Evolutionary conservation across 257 asterid species (phyloP), one percentile per base, ranked within the genome.

Genomic region (Fraxinus pennsylvanica): DNA sequence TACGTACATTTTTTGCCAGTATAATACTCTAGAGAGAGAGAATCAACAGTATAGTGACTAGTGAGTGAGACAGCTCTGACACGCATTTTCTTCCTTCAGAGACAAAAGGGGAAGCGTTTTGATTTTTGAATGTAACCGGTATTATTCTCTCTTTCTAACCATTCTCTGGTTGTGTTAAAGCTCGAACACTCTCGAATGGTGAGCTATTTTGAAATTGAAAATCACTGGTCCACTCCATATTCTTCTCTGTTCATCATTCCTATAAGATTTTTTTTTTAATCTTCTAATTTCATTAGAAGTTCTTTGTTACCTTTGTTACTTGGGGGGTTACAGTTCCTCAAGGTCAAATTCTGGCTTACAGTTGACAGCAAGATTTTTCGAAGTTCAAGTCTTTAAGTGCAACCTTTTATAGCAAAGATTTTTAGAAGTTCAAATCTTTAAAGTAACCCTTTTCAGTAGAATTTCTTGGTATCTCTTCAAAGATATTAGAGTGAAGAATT

Each of bases 41-140:
- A 43, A 2, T 43, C 50, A 41, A 43, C 1, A 14, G 10, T 41
- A 41, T 41, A 41, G 2, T 41, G 47, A 41, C 15, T 41, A 9
- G 54, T 71, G 81, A 9, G 54, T 71, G 81, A 67, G 84, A 79
- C 86, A 91, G 80, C 75, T 78, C 92, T 85, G 90, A 82, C 87
- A 85, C 47, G 81, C 87, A 85, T 54, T 73, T 81, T 79, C 83
- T 85, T 79, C 87, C 54, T 13, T 83, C 19, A 47, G 76, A 82
- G 78, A 63, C 80, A 73, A 72, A 71, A 74, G 73, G 81, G 66
- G 70, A 43, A 9, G 78, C 19, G 57, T 25, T 72, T 74, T 84
- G 79, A 86, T 80, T 88, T 68, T 90, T 89, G 90, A 89, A 85
- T 71, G 76, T 79, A 43, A 76, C 43, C 33, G 50, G 80, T 17